These are phyloP conservation scores for Trametes sp. DNA, from an alignment of 1,284 basidiomycete species.

Conservation along the genomic window DNA sequence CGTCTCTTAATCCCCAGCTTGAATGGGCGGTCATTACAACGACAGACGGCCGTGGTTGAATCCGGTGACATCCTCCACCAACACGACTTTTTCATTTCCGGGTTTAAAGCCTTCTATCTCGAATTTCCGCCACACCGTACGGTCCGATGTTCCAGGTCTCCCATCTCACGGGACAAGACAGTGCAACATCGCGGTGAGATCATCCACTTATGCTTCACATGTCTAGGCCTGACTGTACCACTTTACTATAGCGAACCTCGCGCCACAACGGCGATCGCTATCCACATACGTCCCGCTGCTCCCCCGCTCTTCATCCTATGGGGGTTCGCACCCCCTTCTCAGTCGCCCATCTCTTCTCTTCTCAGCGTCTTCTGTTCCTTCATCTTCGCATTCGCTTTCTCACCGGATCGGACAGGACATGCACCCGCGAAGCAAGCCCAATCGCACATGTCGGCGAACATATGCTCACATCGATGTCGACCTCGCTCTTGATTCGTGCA, in stretches of 20 bases:
- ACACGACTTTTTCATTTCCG: conserved; percentile 33
- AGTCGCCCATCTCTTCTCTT: conserved; percentile 21
- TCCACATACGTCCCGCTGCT: conserved; percentile 21
- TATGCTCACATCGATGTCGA: conserved; percentile 26
- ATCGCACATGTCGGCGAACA: conserved; percentile 12
- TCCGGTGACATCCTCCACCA: conserved; percentile 17
- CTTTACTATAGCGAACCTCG: background rate
- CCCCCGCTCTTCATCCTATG: conserved; percentile 19
- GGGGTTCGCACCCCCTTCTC: conserved; percentile 13
- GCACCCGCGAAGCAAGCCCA: conserved; percentile 15
- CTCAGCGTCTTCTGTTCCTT: conserved; percentile 21
- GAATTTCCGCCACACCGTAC: conserved; percentile 20
- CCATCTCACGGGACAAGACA: conserved; percentile 1
- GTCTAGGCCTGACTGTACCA: conserved; percentile 18
- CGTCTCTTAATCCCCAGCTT: conserved; percentile 1
- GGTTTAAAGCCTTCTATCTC: conserved; percentile 22
- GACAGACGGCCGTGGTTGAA: conserved; percentile 14
- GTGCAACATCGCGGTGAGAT: conserved; percentile 23
- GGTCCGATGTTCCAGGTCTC: conserved; percentile 23
- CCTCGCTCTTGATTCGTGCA: conserved; percentile 4
- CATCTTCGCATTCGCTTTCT: conserved; percentile 21
- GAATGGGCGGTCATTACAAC: conserved; percentile 19
- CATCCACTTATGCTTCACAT: conserved; percentile 17
- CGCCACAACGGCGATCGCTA: conserved; percentile 20
- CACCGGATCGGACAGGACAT: conserved; percentile 22